Conservation (phyloP, 176 grass and related monocot genomes). For the Themeda triandra region DNA sequence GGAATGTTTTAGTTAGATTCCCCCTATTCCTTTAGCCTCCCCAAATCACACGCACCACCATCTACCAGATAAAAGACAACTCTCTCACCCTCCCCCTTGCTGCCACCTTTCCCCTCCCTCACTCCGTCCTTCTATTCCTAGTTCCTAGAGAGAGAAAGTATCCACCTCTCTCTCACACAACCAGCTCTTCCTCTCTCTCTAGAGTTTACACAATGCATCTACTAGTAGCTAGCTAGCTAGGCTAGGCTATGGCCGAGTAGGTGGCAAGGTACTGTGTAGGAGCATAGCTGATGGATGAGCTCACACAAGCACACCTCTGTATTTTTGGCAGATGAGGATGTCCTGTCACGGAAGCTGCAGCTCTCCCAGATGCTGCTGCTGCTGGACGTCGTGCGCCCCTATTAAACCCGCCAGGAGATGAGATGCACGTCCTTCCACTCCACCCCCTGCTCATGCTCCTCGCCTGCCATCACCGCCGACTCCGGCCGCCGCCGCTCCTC, state of each 20-base stretch:
- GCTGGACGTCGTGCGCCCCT: conserved; percentile 30
- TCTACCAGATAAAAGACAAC: conserved; percentile 60
- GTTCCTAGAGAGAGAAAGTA: conserved; percentile 32
- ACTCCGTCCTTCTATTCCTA: conserved; percentile 19
- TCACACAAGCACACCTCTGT: conserved; percentile 55
- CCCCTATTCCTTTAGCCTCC: conserved; percentile 28
- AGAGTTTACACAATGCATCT: conserved; percentile 57
- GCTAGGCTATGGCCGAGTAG: conserved; percentile 40
- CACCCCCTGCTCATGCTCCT: conserved; percentile 35
- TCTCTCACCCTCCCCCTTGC: neutral
- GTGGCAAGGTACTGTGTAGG: conserved; percentile 40
- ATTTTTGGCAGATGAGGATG: conserved; percentile 94
- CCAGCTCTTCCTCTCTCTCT: conserved; percentile 4
- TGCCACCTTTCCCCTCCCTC: conserved; percentile 33
- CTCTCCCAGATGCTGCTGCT: conserved; percentile 7
- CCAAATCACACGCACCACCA: conserved; percentile 37
- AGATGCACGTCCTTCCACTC: conserved; percentile 11
- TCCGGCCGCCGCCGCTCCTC: conserved; percentile 11
- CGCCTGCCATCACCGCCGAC: conserved; percentile 14
- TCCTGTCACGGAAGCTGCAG: conserved; percentile 94
- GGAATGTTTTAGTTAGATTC: conserved; percentile 99
- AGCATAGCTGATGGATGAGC: conserved; percentile 19
- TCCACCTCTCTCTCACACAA: conserved; percentile 2
- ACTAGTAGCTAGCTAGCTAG: neutral
- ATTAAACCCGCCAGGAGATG: conserved; percentile 57